Evolutionary conservation across 768 basidiomycete species (phyloP).

Genomic region (Naematelia aurantialba): DNA sequence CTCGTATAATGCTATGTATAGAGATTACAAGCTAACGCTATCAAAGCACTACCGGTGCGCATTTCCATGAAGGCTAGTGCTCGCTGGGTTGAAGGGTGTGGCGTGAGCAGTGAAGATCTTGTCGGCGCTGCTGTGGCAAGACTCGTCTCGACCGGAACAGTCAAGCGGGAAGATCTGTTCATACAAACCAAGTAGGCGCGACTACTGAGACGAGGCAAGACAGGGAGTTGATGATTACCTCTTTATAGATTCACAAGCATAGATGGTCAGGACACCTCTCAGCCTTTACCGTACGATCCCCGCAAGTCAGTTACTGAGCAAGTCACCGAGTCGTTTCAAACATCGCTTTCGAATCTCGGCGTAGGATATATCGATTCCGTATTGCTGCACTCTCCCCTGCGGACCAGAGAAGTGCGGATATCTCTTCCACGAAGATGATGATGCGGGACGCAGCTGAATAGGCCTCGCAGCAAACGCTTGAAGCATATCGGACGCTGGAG

Average conservation of each 20-base stretch:
- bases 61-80: background rate
- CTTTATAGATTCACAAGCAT: constrained; percentile 66
- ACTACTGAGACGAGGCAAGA: too few relatives aligned
- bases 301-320: constrained; percentile 58
- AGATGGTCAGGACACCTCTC: constrained; percentile 64
- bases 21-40: constrained; percentile 64
- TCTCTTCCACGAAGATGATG: too few relatives aligned
- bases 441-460: background rate
- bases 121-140: constrained; percentile 69
- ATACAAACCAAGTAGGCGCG: constrained; percentile 88
- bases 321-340: constrained; percentile 61
- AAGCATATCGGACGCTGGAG: constrained; percentile 66
- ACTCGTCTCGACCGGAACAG: constrained; percentile 58
- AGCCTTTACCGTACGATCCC: constrained; percentile 72
- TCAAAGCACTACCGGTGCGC: constrained; percentile 38
- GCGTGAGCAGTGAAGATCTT: constrained; percentile 63
- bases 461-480: constrained; percentile 56
- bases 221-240: background rate
- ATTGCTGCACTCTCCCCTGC: constrained; percentile 71
- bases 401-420: constrained; percentile 52
- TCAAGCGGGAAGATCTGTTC: constrained; percentile 65
- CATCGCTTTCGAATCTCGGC: constrained; percentile 65
- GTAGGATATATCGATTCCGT: constrained; percentile 75
- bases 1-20: constrained; percentile 60
- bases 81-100: background rate